Percentiles rank a stretch among this genome's conserved stretches.
These are phyloP conservation scores for Leccinum sublutescens DNA, from an alignment of 768 basidiomycete species.

Conservation along the genomic window DNA sequence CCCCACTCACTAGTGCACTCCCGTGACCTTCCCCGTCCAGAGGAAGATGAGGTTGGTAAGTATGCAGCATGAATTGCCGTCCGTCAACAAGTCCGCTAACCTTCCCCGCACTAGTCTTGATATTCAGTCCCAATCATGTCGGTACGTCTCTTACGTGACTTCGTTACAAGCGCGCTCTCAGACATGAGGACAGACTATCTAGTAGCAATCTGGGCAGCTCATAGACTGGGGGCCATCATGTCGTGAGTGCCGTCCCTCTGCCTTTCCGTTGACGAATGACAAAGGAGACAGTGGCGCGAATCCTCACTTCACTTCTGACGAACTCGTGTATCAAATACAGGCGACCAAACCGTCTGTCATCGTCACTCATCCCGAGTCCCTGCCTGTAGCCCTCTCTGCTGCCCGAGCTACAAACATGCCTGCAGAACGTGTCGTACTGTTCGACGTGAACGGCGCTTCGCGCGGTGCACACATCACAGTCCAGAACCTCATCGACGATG, in stretches of 20 bases:
- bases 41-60: constrained; percentile 41
- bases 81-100: constrained; percentile 3
- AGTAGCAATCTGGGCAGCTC: constrained; percentile 54
- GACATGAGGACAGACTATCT: constrained; percentile 44
- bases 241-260: constrained; percentile 41
- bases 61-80: neutral
- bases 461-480: constrained; percentile 35
- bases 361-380: constrained; percentile 45
- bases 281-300: constrained; percentile 52
- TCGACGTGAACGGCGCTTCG: constrained; percentile 28
- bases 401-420: constrained; percentile 41
- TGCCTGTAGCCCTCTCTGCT: constrained; percentile 45
- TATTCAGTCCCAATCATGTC: constrained; percentile 67
- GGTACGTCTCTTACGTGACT: constrained; percentile 36
- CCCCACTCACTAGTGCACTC: neutral
- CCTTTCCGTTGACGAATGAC: neutral
- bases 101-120: constrained; percentile 44
- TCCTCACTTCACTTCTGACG: constrained; percentile 55
- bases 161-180: neutral
- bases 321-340: constrained; percentile 56
- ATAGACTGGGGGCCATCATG: constrained; percentile 54
- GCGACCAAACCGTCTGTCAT: constrained; percentile 47
- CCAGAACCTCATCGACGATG: constrained; percentile 47
- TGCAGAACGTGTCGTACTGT: constrained; percentile 43
- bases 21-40: constrained; percentile 20